Conservation (phyloP, 2,329 filamentous ascomycete genomes). For the Eutypella sp. region DNA sequence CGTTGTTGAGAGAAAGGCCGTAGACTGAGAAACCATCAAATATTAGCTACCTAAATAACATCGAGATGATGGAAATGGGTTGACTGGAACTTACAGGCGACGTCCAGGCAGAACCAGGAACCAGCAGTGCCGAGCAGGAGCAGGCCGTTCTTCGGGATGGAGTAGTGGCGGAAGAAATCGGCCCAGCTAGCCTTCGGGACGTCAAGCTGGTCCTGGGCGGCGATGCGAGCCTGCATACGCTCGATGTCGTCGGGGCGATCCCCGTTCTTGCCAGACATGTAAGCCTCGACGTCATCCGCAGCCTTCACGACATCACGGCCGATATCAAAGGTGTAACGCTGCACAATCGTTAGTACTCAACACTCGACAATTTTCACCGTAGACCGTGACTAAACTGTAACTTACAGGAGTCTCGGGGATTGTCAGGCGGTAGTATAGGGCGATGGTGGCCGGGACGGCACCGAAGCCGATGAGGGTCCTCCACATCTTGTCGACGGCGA, state of each 20-base stretch:
- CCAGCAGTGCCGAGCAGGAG: constrained; percentile 74
- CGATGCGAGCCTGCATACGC: constrained; percentile 53
- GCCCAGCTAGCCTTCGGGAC: constrained; percentile 65
- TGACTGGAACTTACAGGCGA: constrained; percentile 41
- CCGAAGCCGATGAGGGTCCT: constrained; percentile 75
- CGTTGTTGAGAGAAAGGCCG: constrained; percentile 71
- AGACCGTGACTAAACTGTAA: constrained; percentile 4
- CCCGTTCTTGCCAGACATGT: constrained; percentile 60
- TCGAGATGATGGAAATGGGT: constrained; percentile 7
- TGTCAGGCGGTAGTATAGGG: constrained; percentile 73
- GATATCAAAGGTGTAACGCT: constrained; percentile 80
- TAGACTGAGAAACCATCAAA: constrained; percentile 33
- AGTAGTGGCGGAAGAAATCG: constrained; percentile 70
- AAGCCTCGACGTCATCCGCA: constrained; percentile 68
- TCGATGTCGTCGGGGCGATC: constrained; percentile 62
- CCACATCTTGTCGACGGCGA: constrained; percentile 88
- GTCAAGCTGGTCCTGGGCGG: constrained; percentile 49
- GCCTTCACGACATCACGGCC: constrained; percentile 70
- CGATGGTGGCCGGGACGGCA: constrained; percentile 73
- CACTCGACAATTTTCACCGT: neutral
- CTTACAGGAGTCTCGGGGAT: constrained; percentile 72
- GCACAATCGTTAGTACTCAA: constrained; percentile 5
- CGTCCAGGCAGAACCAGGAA: constrained; percentile 66
- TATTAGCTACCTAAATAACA: neutral
- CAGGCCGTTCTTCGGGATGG: constrained; percentile 64